Base-by-base conservation (phyloP, 169 alveolate genomes). In the Perkinsus chesapeaki region DNA sequence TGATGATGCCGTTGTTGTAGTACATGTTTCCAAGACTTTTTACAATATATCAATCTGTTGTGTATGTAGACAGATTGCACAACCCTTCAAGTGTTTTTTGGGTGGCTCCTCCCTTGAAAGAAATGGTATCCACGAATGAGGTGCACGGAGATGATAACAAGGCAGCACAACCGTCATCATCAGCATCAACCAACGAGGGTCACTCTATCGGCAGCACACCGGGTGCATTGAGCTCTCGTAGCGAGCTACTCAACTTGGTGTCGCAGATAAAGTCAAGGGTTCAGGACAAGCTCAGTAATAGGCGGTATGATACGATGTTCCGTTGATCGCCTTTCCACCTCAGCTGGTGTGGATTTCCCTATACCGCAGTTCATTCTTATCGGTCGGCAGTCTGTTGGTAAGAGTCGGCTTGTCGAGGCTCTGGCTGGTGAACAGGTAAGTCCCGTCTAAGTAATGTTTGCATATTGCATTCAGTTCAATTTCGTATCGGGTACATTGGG, bases 401-500 rank as follows among this genome's bases (percentile, higher is more conserved):
- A 60, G 31, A 91, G 93, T 39, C 92, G 95, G 12, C 72, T 94
- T 39, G 92, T 94, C 72, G 95, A 93, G 73, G 47, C 93, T 3
- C 91, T 92, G 1, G 93, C 93, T 39, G 95, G 95, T 43, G 95
- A 94, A 93, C 91, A 92, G 82, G 82, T 60, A 60, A 7, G 12
- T 20, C 3, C 3, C 31, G 37, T 60, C 82, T 60, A 16, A 9
- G 23, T 60, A 23, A 27, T 60, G 31, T 34, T 16, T 7, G 12
- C 27, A 20, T 7, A 23, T 60, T 34, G 36, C 31, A 27, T 12
- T 60, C 82, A 60, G 93, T 94, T 94, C 93, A 94, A 92, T 91
- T 94, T 94, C 92, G 92, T 94, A 48, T 92, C 94, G 12, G 95
- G 95, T 27, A 92, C 95, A 3, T 48, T 94, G 82, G 95, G 95